These are phyloP conservation scores for Salix arbutifolia DNA, from an alignment of 345 rosid genomes.

Conservation along the genomic window DNA sequence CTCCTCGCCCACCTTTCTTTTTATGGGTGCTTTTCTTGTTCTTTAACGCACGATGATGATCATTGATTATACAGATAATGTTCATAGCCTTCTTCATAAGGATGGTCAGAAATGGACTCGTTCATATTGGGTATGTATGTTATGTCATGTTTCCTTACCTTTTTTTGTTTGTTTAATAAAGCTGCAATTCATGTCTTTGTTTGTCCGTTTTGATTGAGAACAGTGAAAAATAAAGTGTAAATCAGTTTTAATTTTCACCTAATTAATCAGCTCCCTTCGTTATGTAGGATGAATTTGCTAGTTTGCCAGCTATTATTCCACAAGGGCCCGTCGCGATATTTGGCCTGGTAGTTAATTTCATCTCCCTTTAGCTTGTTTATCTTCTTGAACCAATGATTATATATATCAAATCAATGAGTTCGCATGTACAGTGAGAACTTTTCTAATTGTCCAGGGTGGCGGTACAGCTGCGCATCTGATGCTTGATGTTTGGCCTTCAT, in stretches of 20 bases:
- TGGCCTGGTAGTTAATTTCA: slow-evolving; percentile 54
- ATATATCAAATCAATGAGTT: background rate
- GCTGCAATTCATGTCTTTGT: background rate
- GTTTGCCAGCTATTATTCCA: slow-evolving; percentile 68
- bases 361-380: background rate
- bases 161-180: background rate
- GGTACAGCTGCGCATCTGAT: slow-evolving; percentile 88
- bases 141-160: background rate
- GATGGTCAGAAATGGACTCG: slow-evolving; percentile 64
- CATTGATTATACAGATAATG: slow-evolving; percentile 43
- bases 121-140: slow-evolving; percentile 63
- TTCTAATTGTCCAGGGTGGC: slow-evolving; percentile 51
- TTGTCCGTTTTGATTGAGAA: background rate
- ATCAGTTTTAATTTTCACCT: background rate
- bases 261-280: background rate
- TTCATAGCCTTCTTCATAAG: slow-evolving; percentile 71
- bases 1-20: background rate
- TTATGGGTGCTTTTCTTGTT: background rate
- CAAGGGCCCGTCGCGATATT: slow-evolving; percentile 69
- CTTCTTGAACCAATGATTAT: background rate
- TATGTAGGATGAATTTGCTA: slow-evolving; percentile 70
- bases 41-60: background rate
- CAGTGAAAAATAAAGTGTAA: background rate
- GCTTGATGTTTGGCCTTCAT: slow-evolving; percentile 73
- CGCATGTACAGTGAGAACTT: background rate